Conservation (phyloP, 176 grass and related monocot species). For the Chloris gayana region DNA sequence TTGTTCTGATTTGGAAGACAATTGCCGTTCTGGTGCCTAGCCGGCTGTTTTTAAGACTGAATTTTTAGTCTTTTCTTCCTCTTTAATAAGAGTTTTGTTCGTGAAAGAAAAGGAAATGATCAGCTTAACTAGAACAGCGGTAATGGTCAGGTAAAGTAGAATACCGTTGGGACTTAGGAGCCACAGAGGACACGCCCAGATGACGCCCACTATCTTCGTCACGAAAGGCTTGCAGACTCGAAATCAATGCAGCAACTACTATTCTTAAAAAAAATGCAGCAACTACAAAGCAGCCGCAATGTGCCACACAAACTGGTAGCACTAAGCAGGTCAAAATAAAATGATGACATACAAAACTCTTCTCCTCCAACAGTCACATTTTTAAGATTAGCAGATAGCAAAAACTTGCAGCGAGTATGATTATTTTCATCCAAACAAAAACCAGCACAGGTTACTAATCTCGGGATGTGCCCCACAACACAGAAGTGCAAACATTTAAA, state of each 20-base stretch:
- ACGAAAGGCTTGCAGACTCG: neutral
- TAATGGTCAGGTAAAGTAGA: too few relatives aligned
- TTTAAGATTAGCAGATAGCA: neutral
- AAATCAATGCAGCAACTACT: neutral
- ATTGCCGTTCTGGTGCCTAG: too few relatives aligned
- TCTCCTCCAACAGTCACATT: neutral
- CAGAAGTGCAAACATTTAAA: neutral
- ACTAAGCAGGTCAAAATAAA: neutral
- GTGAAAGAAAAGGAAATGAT: too few relatives aligned
- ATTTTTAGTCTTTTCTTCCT: too few relatives aligned
- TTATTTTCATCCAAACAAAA: slow-evolving; percentile 31
- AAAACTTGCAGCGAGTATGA: slow-evolving; percentile 15
- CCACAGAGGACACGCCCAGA: neutral
- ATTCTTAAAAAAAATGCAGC: neutral
- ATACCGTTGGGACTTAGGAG: too few relatives aligned
- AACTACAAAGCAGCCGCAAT: neutral
- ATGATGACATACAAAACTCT: neutral
- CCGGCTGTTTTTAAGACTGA: too few relatives aligned
- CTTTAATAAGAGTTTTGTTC: too few relatives aligned
- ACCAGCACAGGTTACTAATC: too few relatives aligned
- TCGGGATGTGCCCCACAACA: neutral
- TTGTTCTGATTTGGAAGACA: too few relatives aligned
- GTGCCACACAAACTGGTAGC: neutral
- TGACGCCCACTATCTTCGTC: neutral
- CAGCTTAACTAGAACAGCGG: too few relatives aligned